Evolutionary conservation across 345 rosid genomes (phyloP), one percentile per base, ranked within the genome.

Genomic region (Gynandropsis gynandra): DNA sequence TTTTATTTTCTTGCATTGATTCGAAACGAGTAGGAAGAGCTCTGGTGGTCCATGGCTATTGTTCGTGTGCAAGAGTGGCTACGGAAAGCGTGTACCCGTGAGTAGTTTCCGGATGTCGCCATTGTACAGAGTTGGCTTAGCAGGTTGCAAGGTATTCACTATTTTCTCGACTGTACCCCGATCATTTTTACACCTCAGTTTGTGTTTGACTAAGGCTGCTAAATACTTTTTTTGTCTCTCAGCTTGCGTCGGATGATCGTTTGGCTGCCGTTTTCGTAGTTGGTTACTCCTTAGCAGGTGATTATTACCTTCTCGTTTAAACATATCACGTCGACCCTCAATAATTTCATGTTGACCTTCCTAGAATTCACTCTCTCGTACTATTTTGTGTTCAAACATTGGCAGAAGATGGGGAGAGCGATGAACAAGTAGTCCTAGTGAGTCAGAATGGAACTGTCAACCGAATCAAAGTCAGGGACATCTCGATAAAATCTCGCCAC

Each of bases 401-500:
- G n/a, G 42, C 72, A 84, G 93, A 84, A 52, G 87, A 87, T 66
- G 95, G 95, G 18, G 95, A 92, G 66, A 82, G 89, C 34, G 89
- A 87, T 42, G 98, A 92, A 58, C 96, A 92, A 69, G 87, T 92
- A 17, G 93, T 92, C 67, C 65, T 87, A 12, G 93, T 90, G 41
- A 90, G 96, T 76, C 98, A 90, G 60, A 90, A 89, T 35, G 96
- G 98, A 47, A 82, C 84, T 19, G 80, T 80, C 10, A 92, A 84
- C 63, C 74, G 96, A 66, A 79, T 92, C 57, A 92, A 92, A 76
- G 98, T 87, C 56, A 75, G 79, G 50, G 96, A 87, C 66, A 82
- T 87, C 62, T 85, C 98, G 0, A 75, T 87, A 52, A 96, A 84
- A 61, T 87, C 96, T 38, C 95, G 96, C 44, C 76, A 54, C 62